Conservation (phyloP, 768 basidiomycete species). For the Symmetrospora coprosmae region DNA sequence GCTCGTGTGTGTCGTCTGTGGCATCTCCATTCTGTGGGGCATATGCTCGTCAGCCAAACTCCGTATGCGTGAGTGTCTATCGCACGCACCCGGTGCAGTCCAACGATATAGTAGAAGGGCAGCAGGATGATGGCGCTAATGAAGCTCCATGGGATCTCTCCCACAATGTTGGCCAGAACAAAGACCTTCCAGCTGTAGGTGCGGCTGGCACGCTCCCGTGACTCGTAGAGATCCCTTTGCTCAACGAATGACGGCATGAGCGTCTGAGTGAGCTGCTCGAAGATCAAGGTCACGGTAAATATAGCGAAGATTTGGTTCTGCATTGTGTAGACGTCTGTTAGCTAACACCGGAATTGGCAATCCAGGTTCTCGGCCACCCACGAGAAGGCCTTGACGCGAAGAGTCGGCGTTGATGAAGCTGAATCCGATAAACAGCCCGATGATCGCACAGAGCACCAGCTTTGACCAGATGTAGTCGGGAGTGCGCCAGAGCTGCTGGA, state of each 20-base stretch:
- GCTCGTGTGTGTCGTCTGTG: no score
- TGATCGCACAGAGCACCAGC: neutral
- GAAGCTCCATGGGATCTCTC: conserved; percentile 24
- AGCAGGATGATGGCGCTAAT: conserved; percentile 34
- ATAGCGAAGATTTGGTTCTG: conserved; percentile 35
- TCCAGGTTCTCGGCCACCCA: no score
- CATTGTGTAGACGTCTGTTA: no score
- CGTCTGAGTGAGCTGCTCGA: conserved; percentile 36
- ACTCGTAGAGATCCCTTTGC: conserved; percentile 50
- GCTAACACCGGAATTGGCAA: no score
- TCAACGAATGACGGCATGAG: conserved; percentile 52
- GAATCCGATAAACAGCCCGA: conserved; percentile 22
- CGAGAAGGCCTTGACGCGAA: no score
- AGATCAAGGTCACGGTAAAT: conserved; percentile 36
- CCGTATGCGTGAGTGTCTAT: neutral
- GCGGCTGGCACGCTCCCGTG: conserved; percentile 51
- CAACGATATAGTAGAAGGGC: conserved; percentile 40
- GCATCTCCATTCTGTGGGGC: conserved; percentile 42
- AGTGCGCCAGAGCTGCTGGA: conserved; percentile 34
- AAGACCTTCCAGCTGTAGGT: conserved; percentile 47
- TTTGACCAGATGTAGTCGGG: neutral
- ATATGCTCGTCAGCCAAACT: neutral
- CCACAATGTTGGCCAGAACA: conserved; percentile 1
- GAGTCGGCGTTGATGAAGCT: conserved; percentile 17
- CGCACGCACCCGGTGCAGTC: neutral